phyloP scores from a whole-genome alignment of 352 stramenopile genomes.

The Phytophthora parvispora region DNA sequence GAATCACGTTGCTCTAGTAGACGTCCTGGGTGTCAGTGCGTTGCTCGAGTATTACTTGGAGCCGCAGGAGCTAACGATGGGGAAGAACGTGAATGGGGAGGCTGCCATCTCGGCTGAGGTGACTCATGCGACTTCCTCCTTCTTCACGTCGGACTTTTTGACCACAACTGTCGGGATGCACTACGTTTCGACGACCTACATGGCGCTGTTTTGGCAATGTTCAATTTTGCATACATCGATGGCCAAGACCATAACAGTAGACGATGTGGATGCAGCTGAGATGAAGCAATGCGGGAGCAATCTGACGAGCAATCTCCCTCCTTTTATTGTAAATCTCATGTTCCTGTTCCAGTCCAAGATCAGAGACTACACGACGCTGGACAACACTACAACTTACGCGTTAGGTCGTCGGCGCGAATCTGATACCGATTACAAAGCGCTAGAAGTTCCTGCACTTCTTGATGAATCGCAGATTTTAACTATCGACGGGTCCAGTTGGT shows the following conservation, averaged over 20 bases:
- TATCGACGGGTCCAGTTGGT: slow-evolving; percentile 40
- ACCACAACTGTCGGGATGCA: slow-evolving; percentile 39
- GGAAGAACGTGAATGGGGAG: slow-evolving; percentile 45
- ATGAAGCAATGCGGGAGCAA: slow-evolving; percentile 30
- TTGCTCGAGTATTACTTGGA: slow-evolving; percentile 30
- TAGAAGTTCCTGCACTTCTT: slow-evolving; percentile 32
- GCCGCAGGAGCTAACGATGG: slow-evolving; percentile 26
- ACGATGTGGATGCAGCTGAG: slow-evolving; percentile 17
- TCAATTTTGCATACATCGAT: slow-evolving; percentile 46
- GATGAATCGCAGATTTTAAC: slow-evolving; percentile 10
- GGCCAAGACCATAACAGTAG: slow-evolving; percentile 26
- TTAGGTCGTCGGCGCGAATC: slow-evolving; percentile 26
- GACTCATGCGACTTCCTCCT: slow-evolving; percentile 26
- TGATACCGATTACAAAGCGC: slow-evolving; percentile 11
- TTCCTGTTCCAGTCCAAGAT: slow-evolving; percentile 44
- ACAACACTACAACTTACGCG: slow-evolving; percentile 42
- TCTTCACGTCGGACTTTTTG: slow-evolving; percentile 34
- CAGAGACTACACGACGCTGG: slow-evolving; percentile 31
- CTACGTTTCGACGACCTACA: slow-evolving; percentile 33
- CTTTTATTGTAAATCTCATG: slow-evolving; percentile 44
- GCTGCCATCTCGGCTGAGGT: slow-evolving; percentile 37
- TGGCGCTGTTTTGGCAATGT: slow-evolving; percentile 49
- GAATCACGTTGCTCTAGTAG: slow-evolving; percentile 31
- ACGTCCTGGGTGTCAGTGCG: slow-evolving; percentile 27
- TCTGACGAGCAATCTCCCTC: slow-evolving; percentile 24